Evolutionary conservation across 2,329 filamentous ascomycete genomes (phyloP), one percentile per base, ranked within the genome.

Genomic region (Ceratocystis huliohia): DNA sequence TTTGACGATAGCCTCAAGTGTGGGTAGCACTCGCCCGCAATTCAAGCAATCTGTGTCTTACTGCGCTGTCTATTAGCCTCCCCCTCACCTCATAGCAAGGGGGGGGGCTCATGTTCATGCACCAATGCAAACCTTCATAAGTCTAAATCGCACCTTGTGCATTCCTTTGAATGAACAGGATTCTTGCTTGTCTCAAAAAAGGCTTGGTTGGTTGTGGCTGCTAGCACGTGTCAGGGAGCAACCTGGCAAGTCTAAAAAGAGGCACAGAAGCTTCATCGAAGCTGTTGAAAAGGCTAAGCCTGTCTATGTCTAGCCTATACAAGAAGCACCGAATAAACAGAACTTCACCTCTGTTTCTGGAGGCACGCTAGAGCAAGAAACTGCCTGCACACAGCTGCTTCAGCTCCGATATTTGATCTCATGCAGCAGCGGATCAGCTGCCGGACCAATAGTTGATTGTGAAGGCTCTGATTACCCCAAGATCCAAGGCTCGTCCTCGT

Each of bases 191-290:
- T 59, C 56, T 59, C 56, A 59, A 59, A 59, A 30, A n/a, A 22
- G 13, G 17, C 13, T 37, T 33, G 56, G 56, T 59, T 10, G 25
- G 56, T 3, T 20, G n/a, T 25, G 48, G 20, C 17, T n/a, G 17
- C 56, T 37, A 59, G 56, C 56, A 59, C 56, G 56, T 59, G 56
- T 37, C 56, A 59, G 56, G 56, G 25, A 33, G 17, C 30, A 59
- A 8, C 17, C 53, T 15, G 7, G n/a, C 20, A 15, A 25, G 56
- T 7, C 48, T 59, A 59, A 30, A 59, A 59, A 59, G 56, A 33
- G 56, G 56, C 56, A 59, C 56, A 59, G 56, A 59, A 59, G 56
- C 56, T 59, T 37, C 5, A 59, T 59, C 56, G 56, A 59, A 37
- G 56, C 48, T n/a, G 56, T 59, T 28, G n/a, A 20, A 50, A 50